Base-by-base conservation (phyloP, 305 asterid genomes). In the Ruellia speciosa region DNA sequence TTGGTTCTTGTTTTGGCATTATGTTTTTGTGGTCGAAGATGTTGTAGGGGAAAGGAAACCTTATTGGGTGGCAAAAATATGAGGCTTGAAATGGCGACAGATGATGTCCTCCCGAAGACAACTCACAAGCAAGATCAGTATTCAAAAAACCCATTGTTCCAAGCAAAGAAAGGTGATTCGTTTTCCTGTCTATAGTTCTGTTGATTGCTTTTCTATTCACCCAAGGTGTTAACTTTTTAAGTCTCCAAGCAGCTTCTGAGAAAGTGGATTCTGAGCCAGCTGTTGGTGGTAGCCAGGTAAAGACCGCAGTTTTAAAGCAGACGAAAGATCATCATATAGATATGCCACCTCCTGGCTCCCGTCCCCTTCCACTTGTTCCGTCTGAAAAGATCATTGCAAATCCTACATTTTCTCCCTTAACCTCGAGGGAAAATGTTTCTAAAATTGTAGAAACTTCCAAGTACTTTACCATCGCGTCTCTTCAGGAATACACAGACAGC, bases 401-500 rank as follows among this genome's bases (percentile, higher is more conserved):
- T 70, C 93, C 95, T 70, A 72, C 69, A 64, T 72, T 88, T 48
- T 72, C 81, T 34, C 63, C 76, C n/a, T 59, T 75, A 52, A 59
- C 77, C 56, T 20, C 77, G 46, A 60, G 62, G 45, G 77, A 63
- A 68, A 77, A 63, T 59, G 67, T 75, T 34, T 58, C 66, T 47
- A 65, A 62, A 33, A 59, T 54, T 18, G 61, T 74, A 6, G 82
- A 79, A 56, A 59, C 81, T 71, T 73, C 56, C 7, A 75, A 76
- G 75, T 59, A 63, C 45, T 88, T 73, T 69, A 70, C 85, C 16
- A 68, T 92, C 65, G 94, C 90, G 39, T 75, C 82, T 62, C 99
- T 92, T 78, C 97, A 92, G 60, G 88, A 81, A 68, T 82, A 72
- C 72, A 92, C 99, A 39, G 67, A 86, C 64, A 92, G 95, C 73